A percentile compares a stretch with the other conserved stretches of the same genome.
Conservation (phyloP, 805 yeast genomes). For the Starmerella tilneyi region DNA sequence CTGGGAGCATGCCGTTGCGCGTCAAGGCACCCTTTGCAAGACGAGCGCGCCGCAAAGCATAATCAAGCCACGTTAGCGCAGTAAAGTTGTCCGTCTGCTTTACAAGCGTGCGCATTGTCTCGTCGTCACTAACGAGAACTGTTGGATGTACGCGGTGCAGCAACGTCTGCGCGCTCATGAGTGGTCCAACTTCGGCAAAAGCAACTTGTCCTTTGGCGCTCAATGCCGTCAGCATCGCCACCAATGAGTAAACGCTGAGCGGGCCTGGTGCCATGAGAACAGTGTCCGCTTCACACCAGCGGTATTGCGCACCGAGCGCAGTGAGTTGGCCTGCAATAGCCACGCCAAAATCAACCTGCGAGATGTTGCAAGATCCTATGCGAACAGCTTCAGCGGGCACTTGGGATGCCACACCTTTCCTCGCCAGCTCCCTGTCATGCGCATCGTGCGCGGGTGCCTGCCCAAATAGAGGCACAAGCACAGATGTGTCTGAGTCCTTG, state of each 20-base stretch:
- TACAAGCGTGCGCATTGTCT: slow-evolving; percentile 26
- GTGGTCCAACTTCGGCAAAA: slow-evolving; percentile 20
- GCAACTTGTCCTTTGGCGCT: slow-evolving; percentile 22
- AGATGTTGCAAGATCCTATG: slow-evolving; percentile 7
- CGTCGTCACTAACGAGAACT: slow-evolving; percentile 29
- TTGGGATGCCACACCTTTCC: not conserved
- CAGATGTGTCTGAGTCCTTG: slow-evolving; percentile 8
- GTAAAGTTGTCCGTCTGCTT: slow-evolving; percentile 24
- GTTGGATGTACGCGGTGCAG: slow-evolving; percentile 26
- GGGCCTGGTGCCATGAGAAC: slow-evolving; percentile 29
- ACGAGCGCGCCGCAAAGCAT: slow-evolving; percentile 17
- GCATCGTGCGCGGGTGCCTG: not conserved
- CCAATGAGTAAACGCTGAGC: slow-evolving; percentile 25
- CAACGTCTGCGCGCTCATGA: slow-evolving; percentile 23
- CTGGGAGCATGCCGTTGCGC: slow-evolving; percentile 21
- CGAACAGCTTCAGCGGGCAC: slow-evolving; percentile 5
- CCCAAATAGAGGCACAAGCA: slow-evolving; percentile 12
- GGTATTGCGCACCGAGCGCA: slow-evolving; percentile 28
- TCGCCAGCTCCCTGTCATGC: not conserved
- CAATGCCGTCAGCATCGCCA: slow-evolving; percentile 30
- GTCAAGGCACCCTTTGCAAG: slow-evolving; percentile 29
- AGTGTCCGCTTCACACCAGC: slow-evolving; percentile 27
- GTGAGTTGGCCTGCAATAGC: slow-evolving; percentile 33
- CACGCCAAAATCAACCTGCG: slow-evolving; percentile 28
- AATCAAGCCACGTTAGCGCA: slow-evolving; percentile 16